Evolutionary conservation across 257 asterid genomes (phyloP).

Genomic region (Nicotiana attenuata): DNA sequence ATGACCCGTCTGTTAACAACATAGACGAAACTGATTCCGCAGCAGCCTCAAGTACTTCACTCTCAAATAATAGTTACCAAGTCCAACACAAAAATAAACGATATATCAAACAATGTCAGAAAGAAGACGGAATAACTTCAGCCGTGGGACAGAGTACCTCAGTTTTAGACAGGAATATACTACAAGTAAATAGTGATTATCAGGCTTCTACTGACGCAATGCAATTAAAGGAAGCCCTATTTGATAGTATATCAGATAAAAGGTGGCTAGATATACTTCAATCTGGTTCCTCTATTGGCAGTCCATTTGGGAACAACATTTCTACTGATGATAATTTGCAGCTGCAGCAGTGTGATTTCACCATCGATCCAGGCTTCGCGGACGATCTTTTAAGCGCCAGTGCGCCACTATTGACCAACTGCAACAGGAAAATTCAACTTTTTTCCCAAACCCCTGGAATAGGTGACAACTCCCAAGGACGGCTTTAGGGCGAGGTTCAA

Average conservation of each 20-base stretch:
- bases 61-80: not conserved
- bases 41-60: not conserved
- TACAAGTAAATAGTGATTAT: not conserved
- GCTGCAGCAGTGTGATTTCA: not conserved
- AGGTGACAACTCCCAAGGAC: not conserved
- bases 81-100: not conserved
- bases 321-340: not conserved
- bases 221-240: not conserved
- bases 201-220: not conserved
- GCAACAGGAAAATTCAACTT: not conserved
- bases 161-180: not conserved
- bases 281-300: not conserved
- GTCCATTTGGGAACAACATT: constrained; percentile 6
- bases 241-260: not conserved
- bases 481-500: too few relatives aligned
- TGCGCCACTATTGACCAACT: not conserved
- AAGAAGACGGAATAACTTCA: not conserved
- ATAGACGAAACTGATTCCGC: not conserved
- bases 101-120: not conserved
- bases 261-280: not conserved
- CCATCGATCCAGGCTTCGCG: not conserved
- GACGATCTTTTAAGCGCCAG: not conserved
- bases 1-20: not conserved
- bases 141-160: not conserved
- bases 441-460: not conserved